Evolutionary conservation across 2,329 filamentous ascomycete species (phyloP).

Genomic region (Diaporthe caulivora): DNA sequence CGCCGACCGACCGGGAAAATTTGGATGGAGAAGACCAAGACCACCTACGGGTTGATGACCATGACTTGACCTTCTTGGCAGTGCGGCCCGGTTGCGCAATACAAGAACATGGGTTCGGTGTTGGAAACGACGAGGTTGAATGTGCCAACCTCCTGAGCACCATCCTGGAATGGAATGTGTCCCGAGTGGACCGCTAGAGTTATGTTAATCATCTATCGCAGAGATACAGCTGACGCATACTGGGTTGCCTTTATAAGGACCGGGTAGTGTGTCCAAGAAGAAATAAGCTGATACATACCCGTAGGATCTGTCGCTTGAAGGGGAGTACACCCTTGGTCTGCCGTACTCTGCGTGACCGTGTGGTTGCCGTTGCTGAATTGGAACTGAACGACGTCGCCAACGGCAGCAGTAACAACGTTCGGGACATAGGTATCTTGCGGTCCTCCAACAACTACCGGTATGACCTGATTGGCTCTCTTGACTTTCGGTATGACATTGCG

Average conservation of each 20-base stretch:
- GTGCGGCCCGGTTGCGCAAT: constrained; percentile 62
- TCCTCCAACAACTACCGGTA: constrained; percentile 42
- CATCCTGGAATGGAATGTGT: constrained; percentile 54
- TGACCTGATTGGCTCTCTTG: constrained; percentile 32
- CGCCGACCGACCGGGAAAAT: background rate
- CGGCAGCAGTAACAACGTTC: constrained; percentile 39
- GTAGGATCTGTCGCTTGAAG: constrained; percentile 47
- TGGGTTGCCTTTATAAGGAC: background rate
- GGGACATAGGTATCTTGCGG: constrained; percentile 39
- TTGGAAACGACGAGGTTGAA: constrained; percentile 62
- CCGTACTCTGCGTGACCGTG: constrained; percentile 53
- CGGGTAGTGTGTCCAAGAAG: too few relatives aligned
- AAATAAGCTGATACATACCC: background rate
- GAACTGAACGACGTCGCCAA: constrained; percentile 44
- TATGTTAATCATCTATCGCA: background rate
- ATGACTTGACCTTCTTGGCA: constrained; percentile 64
- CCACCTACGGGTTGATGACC: constrained; percentile 56
- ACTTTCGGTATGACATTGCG: constrained; percentile 21
- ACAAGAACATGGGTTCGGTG: constrained; percentile 61
- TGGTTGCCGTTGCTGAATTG: constrained; percentile 46
- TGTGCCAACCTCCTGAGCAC: constrained; percentile 53
- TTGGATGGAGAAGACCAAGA: too few relatives aligned
- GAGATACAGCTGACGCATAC: too few relatives aligned
- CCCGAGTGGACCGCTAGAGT: constrained; percentile 53
- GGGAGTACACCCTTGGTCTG: constrained; percentile 53